Percentiles rank a stretch among this genome's conserved stretches.
These are phyloP conservation scores for Yamadazyma jaroonii DNA, from an alignment of 1,139 yeast genomes.

Conservation along the genomic window DNA sequence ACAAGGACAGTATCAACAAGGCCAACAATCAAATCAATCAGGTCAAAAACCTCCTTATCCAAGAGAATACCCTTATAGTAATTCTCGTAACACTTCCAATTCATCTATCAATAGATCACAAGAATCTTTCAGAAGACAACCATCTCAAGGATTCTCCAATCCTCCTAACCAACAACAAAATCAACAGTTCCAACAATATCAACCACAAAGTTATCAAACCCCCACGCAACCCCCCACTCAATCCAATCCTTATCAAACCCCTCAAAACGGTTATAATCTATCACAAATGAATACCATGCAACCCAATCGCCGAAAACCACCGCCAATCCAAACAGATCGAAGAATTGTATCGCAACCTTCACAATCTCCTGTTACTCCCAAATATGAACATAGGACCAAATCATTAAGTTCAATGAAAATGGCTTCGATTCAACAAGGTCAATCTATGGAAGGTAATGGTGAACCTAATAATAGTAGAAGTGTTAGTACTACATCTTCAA, in stretches of 20 bases:
- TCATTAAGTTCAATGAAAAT: conserved; percentile 23
- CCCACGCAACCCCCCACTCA: background rate
- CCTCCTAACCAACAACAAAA: too few relatives aligned
- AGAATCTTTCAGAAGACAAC: conserved; percentile 7
- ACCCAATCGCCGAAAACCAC: conserved; percentile 12
- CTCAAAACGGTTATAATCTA: background rate
- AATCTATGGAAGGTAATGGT: conserved; percentile 9
- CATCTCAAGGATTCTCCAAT: conserved; percentile 2
- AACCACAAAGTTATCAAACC: conserved; percentile 5
- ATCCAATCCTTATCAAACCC: background rate
- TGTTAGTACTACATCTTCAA: conserved; percentile 15
- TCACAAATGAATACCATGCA: conserved; percentile 2
- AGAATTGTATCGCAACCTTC: conserved; percentile 26
- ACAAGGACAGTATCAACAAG: background rate
- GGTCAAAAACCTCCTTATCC: conserved; percentile 3
- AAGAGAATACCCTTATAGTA: conserved; percentile 4
- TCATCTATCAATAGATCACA: conserved; percentile 9
- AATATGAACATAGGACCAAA: conserved; percentile 21
- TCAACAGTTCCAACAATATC: conserved; percentile 6
- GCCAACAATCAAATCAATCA: background rate
- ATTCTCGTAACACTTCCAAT: conserved; percentile 11
- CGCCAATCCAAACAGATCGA: conserved; percentile 22
- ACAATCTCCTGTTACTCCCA: conserved; percentile 12
- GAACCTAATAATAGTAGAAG: conserved; percentile 14
- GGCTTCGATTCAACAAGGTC: conserved; percentile 17